A percentile compares a stretch with the other conserved stretches of the same genome.
Evolutionary conservation across 2,329 filamentous ascomycete species (phyloP).

Genomic region (Colletotrichum kahawae): DNA sequence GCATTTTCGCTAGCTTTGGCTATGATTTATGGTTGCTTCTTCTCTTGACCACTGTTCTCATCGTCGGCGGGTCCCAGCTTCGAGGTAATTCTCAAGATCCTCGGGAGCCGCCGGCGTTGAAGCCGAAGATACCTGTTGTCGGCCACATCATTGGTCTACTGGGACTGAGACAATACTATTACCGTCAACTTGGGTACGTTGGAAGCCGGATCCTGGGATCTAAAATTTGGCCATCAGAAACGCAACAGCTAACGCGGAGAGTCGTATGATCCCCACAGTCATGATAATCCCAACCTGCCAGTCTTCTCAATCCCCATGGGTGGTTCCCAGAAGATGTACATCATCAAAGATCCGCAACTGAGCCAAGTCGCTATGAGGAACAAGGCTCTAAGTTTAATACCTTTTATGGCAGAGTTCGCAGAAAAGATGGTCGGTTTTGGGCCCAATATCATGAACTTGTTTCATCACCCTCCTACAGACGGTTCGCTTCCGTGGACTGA

Average conservation of each 20-base stretch:
- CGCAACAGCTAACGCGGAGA: not conserved
- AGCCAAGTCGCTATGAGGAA: not conserved
- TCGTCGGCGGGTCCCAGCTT: not conserved
- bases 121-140: constrained; percentile 45
- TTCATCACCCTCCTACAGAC: constrained; percentile 37
- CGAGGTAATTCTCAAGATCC: constrained; percentile 24
- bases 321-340: not conserved
- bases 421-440: constrained; percentile 41
- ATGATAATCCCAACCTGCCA: not conserved
- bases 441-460: constrained; percentile 37
- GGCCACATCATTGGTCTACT: constrained; percentile 52
- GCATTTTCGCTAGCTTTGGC: not conserved
- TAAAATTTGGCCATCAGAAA: not conserved
- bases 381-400: constrained; percentile 46
- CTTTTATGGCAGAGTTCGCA: constrained; percentile 42
- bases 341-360: not conserved
- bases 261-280: not conserved
- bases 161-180: not conserved
- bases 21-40: not conserved
- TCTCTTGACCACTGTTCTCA: not conserved
- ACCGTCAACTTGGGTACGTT: not conserved
- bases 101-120: constrained; percentile 47
- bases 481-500: constrained; percentile 29
- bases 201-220: not conserved
- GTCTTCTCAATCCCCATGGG: not conserved